Evolutionary conservation across 495 filamentous ascomycete genomes (phyloP).

Genomic region (Hypomontagnella monticulosa): DNA sequence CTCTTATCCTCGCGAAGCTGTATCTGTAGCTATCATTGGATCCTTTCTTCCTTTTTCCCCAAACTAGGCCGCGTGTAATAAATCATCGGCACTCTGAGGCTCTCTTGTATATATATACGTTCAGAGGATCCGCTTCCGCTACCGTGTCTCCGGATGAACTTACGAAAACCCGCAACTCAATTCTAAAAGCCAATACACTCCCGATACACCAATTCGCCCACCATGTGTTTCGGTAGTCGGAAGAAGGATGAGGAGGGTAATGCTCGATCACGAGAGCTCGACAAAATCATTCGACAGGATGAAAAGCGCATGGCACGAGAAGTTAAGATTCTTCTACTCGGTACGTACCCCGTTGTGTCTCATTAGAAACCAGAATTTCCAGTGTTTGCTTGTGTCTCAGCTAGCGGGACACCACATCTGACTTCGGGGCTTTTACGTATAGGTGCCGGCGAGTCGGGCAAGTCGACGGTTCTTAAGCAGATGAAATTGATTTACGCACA

Average conservation of each 20-base stretch:
- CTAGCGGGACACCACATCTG: conserved; percentile 40
- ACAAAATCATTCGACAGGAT: conserved; percentile 78
- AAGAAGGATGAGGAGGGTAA: conserved; percentile 60
- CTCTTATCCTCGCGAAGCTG: conserved; percentile 19
- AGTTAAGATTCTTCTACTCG: conserved; percentile 84
- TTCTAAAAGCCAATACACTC: conserved; percentile 8
- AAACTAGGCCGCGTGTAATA: conserved; percentile 17
- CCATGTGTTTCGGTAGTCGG: conserved; percentile 71
- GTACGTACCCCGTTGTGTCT: conserved; percentile 57
- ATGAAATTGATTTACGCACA: conserved; percentile 98
- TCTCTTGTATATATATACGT: conserved; percentile 17
- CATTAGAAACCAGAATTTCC: conserved; percentile 7
- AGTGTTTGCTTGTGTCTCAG: conserved; percentile 27
- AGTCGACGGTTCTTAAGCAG: conserved; percentile 98
- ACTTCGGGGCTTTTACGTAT: conserved; percentile 35
- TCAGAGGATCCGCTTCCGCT: background rate
- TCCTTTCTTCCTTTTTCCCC: conserved; percentile 13
- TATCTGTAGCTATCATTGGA: conserved; percentile 16
- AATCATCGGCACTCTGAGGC: conserved; percentile 3
- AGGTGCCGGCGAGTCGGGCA: conserved; percentile 98
- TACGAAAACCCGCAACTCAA: conserved; percentile 5
- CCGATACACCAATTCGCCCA: conserved; percentile 41
- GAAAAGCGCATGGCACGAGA: conserved; percentile 82
- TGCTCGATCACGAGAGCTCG: conserved; percentile 71
- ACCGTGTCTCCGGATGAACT: conserved; percentile 22